Base-by-base conservation (phyloP, 345 rosid species). In the Fremontodendron californicum region DNA sequence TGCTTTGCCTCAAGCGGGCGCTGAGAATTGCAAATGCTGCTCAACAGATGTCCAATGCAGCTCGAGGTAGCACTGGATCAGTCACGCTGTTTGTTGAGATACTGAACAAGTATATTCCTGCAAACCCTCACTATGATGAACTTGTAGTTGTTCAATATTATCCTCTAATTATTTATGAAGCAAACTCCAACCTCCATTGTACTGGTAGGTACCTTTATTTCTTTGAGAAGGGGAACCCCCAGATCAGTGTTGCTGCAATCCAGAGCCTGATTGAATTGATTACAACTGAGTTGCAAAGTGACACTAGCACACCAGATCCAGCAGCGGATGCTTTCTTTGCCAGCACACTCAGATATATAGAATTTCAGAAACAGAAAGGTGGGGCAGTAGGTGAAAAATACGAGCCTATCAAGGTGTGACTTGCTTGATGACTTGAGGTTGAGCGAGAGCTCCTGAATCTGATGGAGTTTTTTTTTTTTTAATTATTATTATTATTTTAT, bases 331-430 rank as follows among this genome's bases (percentile, higher is more conserved):
- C 99, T 57, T 91, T 91, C 87, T 82, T 91, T 60, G 91, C 94
- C 35, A 87, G 89, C 81, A 89, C 97, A 5, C 74, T 93, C 57
- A 84, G 92, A 37, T 94, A 90, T 73, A 85, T 91, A 72, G 91
- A 93, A 84, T 93, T 88, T 83, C 96, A 95, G 87, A 95, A 95
- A 84, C 91, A 92, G 90, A 95, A 93, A 84, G 98, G 97, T 0
- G 99, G 97, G 43, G 86, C 87, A 13, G 73, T 92, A 66, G 89
- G 98, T 77, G 98, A 92, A 80, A 90, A 83, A 71, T 93, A 93
- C 8, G 94, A 89, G 57, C 74, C 89, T 42, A 85, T 95, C 82
- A 93, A 88, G 86, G 92, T 80, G 76, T 94, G 89, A 85, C 64
- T 57, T 11, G 73, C 45, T 60, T 61, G 10, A 37, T 40, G 43